Percentiles rank a stretch among this genome's conserved stretches.
Evolutionary conservation across 2,329 filamentous ascomycete species (phyloP).

Genomic region (Neofusicoccum umdonicola): DNA sequence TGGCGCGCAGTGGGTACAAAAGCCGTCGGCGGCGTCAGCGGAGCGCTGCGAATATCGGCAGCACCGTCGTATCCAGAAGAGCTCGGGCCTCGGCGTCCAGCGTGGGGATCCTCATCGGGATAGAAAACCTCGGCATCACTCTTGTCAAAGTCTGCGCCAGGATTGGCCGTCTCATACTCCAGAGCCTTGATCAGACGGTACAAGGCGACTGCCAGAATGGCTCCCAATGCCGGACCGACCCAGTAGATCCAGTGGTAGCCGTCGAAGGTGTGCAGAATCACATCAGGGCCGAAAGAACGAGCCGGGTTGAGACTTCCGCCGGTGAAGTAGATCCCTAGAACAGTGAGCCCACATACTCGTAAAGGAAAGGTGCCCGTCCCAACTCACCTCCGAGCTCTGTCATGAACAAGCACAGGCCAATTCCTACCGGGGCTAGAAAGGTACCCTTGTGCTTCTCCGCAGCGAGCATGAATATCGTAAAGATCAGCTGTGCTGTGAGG

Average conservation of each 20-base stretch:
- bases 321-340: slow-evolving; percentile 45
- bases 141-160: slow-evolving; percentile 47
- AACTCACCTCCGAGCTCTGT: slow-evolving; percentile 42
- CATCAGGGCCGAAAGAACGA: slow-evolving; percentile 49
- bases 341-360: not conserved
- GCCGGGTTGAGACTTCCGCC: slow-evolving; percentile 50
- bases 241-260: slow-evolving; percentile 54
- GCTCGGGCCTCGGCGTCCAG: not conserved
- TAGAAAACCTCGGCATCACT: slow-evolving; percentile 37
- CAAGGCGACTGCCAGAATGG: slow-evolving; percentile 47
- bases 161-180: slow-evolving; percentile 52
- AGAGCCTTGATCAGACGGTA: slow-evolving; percentile 50
- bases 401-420: slow-evolving; percentile 47
- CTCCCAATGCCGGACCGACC: slow-evolving; percentile 47
- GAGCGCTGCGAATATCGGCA: not conserved
- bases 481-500: slow-evolving; percentile 48
- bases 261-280: slow-evolving; percentile 43
- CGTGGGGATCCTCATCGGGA: slow-evolving; percentile 33
- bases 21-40: not conserved
- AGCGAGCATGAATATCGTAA: slow-evolving; percentile 49
- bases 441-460: slow-evolving; percentile 42
- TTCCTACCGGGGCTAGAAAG: slow-evolving; percentile 41
- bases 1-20: not conserved
- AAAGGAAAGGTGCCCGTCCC: not conserved
- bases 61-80: not conserved